phyloP scores from a whole-genome alignment of 2,329 filamentous ascomycete genomes.

The Pseudodiploospora longispora region DNA sequence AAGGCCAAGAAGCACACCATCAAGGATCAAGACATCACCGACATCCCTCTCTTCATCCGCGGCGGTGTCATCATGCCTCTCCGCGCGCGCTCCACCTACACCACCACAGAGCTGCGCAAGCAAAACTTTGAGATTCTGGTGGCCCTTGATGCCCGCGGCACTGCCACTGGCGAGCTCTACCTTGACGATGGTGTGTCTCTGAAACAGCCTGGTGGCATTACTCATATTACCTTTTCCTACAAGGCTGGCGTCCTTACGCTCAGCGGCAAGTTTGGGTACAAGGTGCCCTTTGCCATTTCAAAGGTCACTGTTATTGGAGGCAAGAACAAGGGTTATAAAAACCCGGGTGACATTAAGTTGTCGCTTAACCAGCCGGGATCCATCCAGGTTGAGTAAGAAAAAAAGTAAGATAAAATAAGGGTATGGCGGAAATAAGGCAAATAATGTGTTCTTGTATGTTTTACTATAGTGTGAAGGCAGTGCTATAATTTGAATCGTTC shows the following conservation, averaged over 20 bases:
- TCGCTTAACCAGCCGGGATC: constrained; percentile 13
- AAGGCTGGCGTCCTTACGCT: constrained; percentile 41
- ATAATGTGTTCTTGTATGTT: not conserved
- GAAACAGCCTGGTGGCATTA: constrained; percentile 43
- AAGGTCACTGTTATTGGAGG: constrained; percentile 44
- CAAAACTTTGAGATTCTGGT: constrained; percentile 65
- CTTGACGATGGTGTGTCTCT: constrained; percentile 69
- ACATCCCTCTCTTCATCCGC: constrained; percentile 60
- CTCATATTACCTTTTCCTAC: constrained; percentile 52
- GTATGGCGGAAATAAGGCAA: not conserved
- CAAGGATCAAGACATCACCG: constrained; percentile 29
- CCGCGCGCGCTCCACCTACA: constrained; percentile 48
- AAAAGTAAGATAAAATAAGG: not conserved
- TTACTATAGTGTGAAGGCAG: too few relatives aligned
- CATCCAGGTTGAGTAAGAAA: constrained; percentile 5
- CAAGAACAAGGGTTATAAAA: constrained; percentile 4
- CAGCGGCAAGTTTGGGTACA: constrained; percentile 47
- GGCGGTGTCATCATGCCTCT: constrained; percentile 58
- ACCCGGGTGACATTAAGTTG: constrained; percentile 11
- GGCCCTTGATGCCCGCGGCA: constrained; percentile 53
- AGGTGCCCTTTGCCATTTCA: constrained; percentile 32
- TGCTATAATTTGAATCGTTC: too few relatives aligned
- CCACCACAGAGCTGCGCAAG: constrained; percentile 54
- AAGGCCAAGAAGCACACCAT: constrained; percentile 27
- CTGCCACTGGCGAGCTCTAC: constrained; percentile 61